A percentile compares a stretch with the other conserved stretches of the same genome.
Evolutionary conservation across 192 early-diverging fungal genomes (phyloP).

Genomic region (Chytriomyces sp.): DNA sequence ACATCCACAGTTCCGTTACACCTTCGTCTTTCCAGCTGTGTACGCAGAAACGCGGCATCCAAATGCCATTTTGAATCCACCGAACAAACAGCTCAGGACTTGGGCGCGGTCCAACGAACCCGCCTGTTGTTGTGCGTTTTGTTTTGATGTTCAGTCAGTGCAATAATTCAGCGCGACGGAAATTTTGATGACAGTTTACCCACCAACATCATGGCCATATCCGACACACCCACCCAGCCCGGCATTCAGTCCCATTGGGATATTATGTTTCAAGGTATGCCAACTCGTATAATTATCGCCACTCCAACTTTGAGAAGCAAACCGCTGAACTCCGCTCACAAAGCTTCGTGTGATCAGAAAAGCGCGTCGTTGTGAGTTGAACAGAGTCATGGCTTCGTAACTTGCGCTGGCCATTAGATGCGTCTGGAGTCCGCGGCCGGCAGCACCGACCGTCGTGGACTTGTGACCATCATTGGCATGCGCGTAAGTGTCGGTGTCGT

Average conservation of each 20-base stretch:
- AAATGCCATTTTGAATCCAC: constrained; percentile 68
- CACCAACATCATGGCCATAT: constrained; percentile 68
- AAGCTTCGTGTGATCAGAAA: constrained; percentile 63
- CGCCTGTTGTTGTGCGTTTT: constrained; percentile 10
- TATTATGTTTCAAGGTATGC: constrained; percentile 66
- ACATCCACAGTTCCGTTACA: constrained; percentile 70
- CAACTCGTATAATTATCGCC: constrained; percentile 65
- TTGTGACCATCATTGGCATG: constrained; percentile 6
- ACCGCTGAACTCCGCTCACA: constrained; percentile 50
- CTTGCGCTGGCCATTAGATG: constrained; percentile 61
- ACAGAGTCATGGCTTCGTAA: constrained; percentile 59
- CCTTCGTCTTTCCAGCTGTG: constrained; percentile 68
- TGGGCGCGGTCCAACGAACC: constrained; percentile 62
- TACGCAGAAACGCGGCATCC: constrained; percentile 63
- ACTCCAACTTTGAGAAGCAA: constrained; percentile 62
- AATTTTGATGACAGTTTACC: neutral
- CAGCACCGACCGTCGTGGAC: constrained; percentile 33
- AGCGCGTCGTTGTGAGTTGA: constrained; percentile 43
- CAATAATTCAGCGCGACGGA: neutral
- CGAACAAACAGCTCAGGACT: constrained; percentile 61
- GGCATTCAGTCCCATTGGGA: constrained; percentile 63
- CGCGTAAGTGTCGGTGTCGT: constrained; percentile 43
- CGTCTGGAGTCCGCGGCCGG: constrained; percentile 59
- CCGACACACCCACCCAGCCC: constrained; percentile 51
- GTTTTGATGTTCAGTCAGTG: neutral